Conservation (phyloP, 1,284 basidiomycete genomes). For the Irpex rosettiformis region DNA sequence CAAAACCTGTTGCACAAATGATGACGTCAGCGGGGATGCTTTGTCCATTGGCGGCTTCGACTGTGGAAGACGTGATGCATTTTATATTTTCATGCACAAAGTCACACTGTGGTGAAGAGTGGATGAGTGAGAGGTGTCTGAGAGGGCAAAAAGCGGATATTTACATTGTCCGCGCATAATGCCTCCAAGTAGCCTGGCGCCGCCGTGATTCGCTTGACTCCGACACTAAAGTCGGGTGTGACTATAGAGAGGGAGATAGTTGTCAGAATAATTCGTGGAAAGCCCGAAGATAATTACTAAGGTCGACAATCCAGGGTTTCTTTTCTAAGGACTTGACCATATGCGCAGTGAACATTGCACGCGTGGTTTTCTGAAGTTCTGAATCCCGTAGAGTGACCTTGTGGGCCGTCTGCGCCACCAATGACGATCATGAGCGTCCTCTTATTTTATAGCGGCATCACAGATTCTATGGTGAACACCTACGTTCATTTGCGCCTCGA, state of each 20-base stretch:
- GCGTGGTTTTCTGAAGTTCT: constrained; percentile 37
- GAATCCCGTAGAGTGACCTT: constrained; percentile 41
- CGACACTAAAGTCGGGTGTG: constrained; percentile 58
- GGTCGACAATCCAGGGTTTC: constrained; percentile 57
- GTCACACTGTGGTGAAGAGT: constrained; percentile 43
- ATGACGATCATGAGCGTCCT: too few species aligned
- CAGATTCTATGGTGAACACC: too few species aligned
- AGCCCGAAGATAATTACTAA: too few species aligned
- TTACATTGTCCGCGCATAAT: constrained; percentile 54
- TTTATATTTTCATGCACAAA: constrained; percentile 33
- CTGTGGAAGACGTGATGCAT: constrained; percentile 46
- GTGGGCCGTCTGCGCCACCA: constrained; percentile 38
- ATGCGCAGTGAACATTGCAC: constrained; percentile 40
- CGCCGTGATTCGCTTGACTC: constrained; percentile 48
- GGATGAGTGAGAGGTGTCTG: constrained; percentile 32
- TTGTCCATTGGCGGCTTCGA: constrained; percentile 51
- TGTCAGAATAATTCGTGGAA: too few species aligned
- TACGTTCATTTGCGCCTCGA: constrained; percentile 55
- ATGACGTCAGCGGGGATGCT: constrained; percentile 55
- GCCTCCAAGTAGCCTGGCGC: constrained; percentile 66
- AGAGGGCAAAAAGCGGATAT: constrained; percentile 10
- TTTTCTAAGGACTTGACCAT: constrained; percentile 51
- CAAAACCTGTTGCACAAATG: constrained; percentile 31
- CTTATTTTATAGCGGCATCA: too few species aligned
- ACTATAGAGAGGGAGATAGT: too few species aligned